Base-by-base conservation (phyloP, 1,284 basidiomycete species). In the Ceratobasidium sp. region DNA sequence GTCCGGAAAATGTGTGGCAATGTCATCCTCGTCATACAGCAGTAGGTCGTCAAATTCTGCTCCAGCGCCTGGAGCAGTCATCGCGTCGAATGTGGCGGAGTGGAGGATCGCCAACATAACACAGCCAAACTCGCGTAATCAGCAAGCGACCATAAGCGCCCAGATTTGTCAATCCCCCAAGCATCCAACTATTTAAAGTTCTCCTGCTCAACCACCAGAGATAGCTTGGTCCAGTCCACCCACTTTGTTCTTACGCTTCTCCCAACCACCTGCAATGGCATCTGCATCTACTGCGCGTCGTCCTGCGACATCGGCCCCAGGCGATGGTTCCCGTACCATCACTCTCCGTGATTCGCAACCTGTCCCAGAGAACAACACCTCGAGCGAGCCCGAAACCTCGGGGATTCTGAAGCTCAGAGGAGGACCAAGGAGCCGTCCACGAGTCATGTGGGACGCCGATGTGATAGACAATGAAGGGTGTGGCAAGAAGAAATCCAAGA, bases 401-500 rank as follows among this genome's bases (percentile, higher is more conserved):
- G n/a, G n/a, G 73, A 80, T 84, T 0, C 79, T 91, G 50, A 82
- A 80, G 60, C 81, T 91, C 32, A 81, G 85, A 20, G 89, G 83
- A 15, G 82, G 76, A 2, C 79, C 80, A 0, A 78, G 80, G 34
- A 75, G 77, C 32, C 77, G 81, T 17, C 85, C 82, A 42, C 79
- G 82, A 22, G 92, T 94, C 0, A 85, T 83, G 0, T 94, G 92
- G 93, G 82, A 80, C 25, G 87, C 91, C n/a, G 88, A 86, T 70
- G 90, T 92, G 1, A 83, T 94, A 0, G 92, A 94, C 76, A 94
- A 94, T 73, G 92, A 94, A 75, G 87, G 87, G 0, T 83, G 86
- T 69, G 89, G 89, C 13, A 86, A 84, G 80, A 94, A 94, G 78
- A 91, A 89, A 72, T 90, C 89, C 22, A 94, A 94, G 79, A 92